Base-by-base conservation (phyloP, 306 rosid species). In the Fragaria vesca region DNA sequence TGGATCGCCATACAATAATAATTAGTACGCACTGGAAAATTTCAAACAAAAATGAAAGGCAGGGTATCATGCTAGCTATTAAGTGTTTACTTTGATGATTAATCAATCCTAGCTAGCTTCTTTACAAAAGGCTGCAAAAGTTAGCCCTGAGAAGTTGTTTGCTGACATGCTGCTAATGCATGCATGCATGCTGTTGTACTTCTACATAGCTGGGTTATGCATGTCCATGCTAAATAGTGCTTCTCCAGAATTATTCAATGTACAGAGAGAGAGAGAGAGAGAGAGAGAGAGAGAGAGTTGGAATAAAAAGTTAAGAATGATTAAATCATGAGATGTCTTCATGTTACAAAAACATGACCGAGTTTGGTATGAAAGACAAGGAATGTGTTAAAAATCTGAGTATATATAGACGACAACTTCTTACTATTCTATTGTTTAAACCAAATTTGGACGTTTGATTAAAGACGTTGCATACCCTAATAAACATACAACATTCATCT, bases 1-100 rank as follows among this genome's bases (percentile, higher is more conserved):
- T 16, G 87, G 69, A 21, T 89, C 89, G 38, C 83, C 81, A 8
- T 81, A 55, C 69, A 51, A 83, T 75, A 82, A 61, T 26, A 28
- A 28, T 45, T 45, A 45, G 48, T 10, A 45, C 13, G 16, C 9
- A 55, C 12, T n/a, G 47, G 71, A 62, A 32, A 46, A 17, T 20
- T n/a, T 28, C 47, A 50, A 3, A 57, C 43, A 24, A 45, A 40
- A 45, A 45, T 68, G 21, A n/a, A 42, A 15, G 36, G 72, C 52
- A 68, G 54, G 54, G 72, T 68, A 68, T 43, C 20, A 21, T 68
- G 50, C 4, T 42, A 66, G 50, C 4, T 42, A 66, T 38, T 38
- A 38, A 38, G 71, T 66, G 28, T 9, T 18, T 66, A 38, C 48
- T 42, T 42, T 68, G 52, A 34, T 68, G 13, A 2, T 42, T 42